phyloP scores from a whole-genome alignment of 805 yeast species.

The Groenewaldozyma salmanticensis region DNA sequence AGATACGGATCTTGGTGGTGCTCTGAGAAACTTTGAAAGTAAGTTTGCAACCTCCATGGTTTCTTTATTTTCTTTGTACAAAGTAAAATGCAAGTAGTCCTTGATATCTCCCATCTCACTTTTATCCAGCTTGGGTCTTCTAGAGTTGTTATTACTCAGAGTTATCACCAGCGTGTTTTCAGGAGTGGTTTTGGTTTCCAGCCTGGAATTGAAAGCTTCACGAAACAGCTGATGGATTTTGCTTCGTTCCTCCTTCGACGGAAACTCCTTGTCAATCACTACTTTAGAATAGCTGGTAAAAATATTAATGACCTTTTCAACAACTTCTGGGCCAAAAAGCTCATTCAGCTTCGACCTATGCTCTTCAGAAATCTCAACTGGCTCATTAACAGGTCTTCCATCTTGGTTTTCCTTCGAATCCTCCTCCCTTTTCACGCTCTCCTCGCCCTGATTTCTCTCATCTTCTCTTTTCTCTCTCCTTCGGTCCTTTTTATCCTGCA shows the following conservation, averaged over 20 bases:
- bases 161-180: slow-evolving; percentile 57
- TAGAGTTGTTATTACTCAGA: slow-evolving; percentile 36
- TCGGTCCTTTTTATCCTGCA: slow-evolving; percentile 23
- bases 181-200: slow-evolving; percentile 73
- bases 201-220: slow-evolving; percentile 56
- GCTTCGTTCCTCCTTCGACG: slow-evolving; percentile 68
- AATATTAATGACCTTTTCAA: slow-evolving; percentile 45
- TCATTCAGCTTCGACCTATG: slow-evolving; percentile 34
- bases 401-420: slow-evolving; percentile 1
- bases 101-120: slow-evolving; percentile 46
- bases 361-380: slow-evolving; percentile 10
- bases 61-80: slow-evolving; percentile 92
- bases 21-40: slow-evolving; percentile 59
- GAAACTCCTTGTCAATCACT: too few relatives aligned
- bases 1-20: slow-evolving; percentile 60
- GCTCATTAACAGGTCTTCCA: neutral
- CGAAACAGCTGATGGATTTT: slow-evolving; percentile 69
- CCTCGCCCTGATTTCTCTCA: slow-evolving; percentile 9
- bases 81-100: slow-evolving; percentile 60
- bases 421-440: too few relatives aligned
- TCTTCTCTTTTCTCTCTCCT: slow-evolving; percentile 16
- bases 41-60: slow-evolving; percentile 90
- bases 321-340: slow-evolving; percentile 51
- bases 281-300: too few relatives aligned
- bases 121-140: slow-evolving; percentile 23